Base-by-base conservation (phyloP, 768 basidiomycete species). In the Thelephora ganbajun region DNA sequence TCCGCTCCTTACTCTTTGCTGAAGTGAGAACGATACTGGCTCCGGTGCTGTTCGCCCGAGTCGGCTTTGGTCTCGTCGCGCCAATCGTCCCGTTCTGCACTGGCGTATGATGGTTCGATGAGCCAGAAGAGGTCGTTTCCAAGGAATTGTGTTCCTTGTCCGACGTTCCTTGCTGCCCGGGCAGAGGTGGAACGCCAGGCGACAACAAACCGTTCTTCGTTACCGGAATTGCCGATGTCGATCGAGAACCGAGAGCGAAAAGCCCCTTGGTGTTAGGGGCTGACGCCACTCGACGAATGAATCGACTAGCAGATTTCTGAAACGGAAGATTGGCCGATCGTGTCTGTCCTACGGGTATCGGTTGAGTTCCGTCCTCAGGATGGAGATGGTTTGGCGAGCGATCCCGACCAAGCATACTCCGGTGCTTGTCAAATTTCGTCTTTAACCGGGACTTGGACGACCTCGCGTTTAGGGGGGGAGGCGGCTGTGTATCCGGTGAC, bases 211-310 rank as follows among this genome's bases (percentile, higher is more conserved):
- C 85, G 56, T 88, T 87, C 68, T 77, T 83, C 23, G 80, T 82
- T 1, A 76, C 77, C 9, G 26, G 4, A 26, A 67, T 50, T 16
- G 59, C 55, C 1, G 73, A 69, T 3, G 72, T 57, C 16, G 76
- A 74, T 20, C 79, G 74, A 37, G 77, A 70, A 48, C 74, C 66
- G 41, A 77, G 66, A 35, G 71, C 69, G 62, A 98, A 91, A 26
- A 99, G 71, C 23, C 83, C 85, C 61, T 97, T 98, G 33, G 92
- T 84, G 59, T 97, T 99, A 2, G 94, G 94, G 2, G 96, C 93
- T 7, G 91, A 96, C 3, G 93, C 91, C 43, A 98, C 94, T 44
- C 94, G 81, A 46, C 94, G 83, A 26, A 98, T 80, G 67, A 97
- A 92, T 33, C 93, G 82, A 43, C 86, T 77, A 7, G 89, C 85